Conservation (phyloP, 768 basidiomycete genomes). For the Collybia sp. region DNA sequence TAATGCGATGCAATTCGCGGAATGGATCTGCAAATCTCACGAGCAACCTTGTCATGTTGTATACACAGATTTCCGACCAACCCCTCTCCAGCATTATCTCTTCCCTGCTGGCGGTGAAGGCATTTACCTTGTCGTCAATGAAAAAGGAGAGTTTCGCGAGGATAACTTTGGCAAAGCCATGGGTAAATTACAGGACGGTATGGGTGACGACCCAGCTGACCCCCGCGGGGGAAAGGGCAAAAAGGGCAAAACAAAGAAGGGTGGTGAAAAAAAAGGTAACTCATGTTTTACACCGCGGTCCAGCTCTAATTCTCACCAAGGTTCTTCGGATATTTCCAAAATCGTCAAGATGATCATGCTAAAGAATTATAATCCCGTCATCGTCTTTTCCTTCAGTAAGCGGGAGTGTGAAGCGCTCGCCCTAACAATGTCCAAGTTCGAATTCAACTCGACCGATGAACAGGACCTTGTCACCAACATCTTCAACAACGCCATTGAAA, state of each 20-base stretch:
- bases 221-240: conserved; percentile 77
- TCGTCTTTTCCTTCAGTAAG: conserved; percentile 98
- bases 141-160: conserved; percentile 94
- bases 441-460: conserved; percentile 92
- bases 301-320: conserved; percentile 28
- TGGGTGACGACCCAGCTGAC: conserved; percentile 92
- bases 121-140: conserved; percentile 97
- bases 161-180: conserved; percentile 98
- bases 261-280: conserved; percentile 88
- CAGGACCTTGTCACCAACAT: conserved; percentile 82
- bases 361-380: conserved; percentile 97
- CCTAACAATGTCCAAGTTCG: conserved; percentile 88
- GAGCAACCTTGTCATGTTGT: conserved; percentile 99
- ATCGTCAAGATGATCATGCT: conserved; percentile 98
- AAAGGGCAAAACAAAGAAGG: conserved; percentile 92
- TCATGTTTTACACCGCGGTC: not conserved
- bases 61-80: conserved; percentile 98
- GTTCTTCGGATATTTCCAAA: conserved; percentile 91
- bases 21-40: conserved; percentile 98
- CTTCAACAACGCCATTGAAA: conserved; percentile 92
- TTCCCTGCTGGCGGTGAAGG: conserved; percentile 97
- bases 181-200: conserved; percentile 81
- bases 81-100: conserved; percentile 95
- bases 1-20: conserved; percentile 98
- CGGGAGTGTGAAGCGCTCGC: conserved; percentile 95